Conservation (phyloP, 1,139 yeast genomes). For the Saccharomycopsis hybrid region DNA sequence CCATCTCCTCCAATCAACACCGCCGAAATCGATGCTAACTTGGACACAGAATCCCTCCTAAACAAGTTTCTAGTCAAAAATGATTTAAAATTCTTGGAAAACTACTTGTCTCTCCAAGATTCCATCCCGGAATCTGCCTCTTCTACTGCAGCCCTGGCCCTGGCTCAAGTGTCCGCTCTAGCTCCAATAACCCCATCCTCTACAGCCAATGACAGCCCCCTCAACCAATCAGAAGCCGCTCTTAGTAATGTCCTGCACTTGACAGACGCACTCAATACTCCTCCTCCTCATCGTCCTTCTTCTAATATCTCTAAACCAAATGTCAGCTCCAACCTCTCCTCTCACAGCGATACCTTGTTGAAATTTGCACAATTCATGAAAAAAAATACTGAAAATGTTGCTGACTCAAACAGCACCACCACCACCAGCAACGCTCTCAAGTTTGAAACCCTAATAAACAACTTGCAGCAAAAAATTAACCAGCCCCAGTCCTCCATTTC, state of each 20-base stretch:
- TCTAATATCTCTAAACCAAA: no score
- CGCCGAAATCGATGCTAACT: neutral
- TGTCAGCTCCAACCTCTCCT: neutral
- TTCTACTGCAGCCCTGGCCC: neutral
- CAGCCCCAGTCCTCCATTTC: neutral
- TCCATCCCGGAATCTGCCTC: neutral
- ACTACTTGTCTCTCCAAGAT: conserved; percentile 14
- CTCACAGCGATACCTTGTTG: no score
- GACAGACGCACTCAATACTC: neutral
- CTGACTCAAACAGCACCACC: neutral
- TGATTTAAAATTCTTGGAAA: conserved; percentile 19
- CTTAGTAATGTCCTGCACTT: neutral
- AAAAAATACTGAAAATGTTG: neutral
- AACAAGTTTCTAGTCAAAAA: conserved; percentile 20
- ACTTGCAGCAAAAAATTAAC: neutral
- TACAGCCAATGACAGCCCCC: neutral
- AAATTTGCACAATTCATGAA: no score
- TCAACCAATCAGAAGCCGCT: neutral
- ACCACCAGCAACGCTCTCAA: neutral
- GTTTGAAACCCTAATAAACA: neutral
- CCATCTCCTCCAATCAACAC: neutral
- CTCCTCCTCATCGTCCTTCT: no score
- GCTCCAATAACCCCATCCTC: neutral
- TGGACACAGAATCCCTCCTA: conserved; percentile 11
- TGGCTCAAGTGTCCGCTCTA: neutral